Evolutionary conservation across 2,329 filamentous ascomycete species (phyloP).

Genomic region (Cryphonectria naterciae): DNA sequence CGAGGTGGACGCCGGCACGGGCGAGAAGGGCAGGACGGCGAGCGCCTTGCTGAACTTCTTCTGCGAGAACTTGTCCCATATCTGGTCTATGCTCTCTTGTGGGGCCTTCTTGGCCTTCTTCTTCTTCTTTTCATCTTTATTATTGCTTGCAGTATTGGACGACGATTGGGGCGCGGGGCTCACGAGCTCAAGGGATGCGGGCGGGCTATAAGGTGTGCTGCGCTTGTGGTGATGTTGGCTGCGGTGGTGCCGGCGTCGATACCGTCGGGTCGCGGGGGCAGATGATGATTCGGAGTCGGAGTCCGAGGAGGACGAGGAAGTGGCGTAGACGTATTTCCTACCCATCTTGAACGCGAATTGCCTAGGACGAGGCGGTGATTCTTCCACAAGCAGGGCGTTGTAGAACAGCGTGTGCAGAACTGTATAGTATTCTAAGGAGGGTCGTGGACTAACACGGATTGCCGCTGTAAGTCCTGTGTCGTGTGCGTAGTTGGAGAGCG

Average conservation of each 20-base stretch:
- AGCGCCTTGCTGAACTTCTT: constrained; percentile 69
- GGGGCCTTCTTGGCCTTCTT: constrained; percentile 64
- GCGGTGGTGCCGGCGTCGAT: constrained; percentile 16
- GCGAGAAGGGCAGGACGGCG: constrained; percentile 66
- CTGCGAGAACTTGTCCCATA: constrained; percentile 66
- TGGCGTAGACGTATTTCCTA: constrained; percentile 10
- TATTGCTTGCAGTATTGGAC: constrained; percentile 31
- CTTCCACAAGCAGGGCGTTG: neutral
- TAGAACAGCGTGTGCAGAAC: neutral
- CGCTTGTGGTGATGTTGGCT: neutral
- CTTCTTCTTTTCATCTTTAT: constrained; percentile 48
- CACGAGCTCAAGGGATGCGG: neutral
- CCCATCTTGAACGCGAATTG: constrained; percentile 18
- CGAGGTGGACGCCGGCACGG: constrained; percentile 55
- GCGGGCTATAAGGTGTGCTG: neutral
- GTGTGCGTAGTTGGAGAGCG: neutral
- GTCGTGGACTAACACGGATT: neutral
- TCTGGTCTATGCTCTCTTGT: constrained; percentile 68
- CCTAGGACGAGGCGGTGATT: neutral
- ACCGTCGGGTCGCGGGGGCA: constrained; percentile 6
- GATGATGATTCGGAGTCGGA: constrained; percentile 25
- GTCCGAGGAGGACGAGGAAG: constrained; percentile 15
- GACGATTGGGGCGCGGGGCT: neutral
- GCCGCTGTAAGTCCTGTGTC: neutral
- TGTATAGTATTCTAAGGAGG: neutral